Evolutionary conservation across 2,329 filamentous ascomycete species (phyloP), one percentile per base, ranked within the genome.

Genomic region (Phialophora macrospora): DNA sequence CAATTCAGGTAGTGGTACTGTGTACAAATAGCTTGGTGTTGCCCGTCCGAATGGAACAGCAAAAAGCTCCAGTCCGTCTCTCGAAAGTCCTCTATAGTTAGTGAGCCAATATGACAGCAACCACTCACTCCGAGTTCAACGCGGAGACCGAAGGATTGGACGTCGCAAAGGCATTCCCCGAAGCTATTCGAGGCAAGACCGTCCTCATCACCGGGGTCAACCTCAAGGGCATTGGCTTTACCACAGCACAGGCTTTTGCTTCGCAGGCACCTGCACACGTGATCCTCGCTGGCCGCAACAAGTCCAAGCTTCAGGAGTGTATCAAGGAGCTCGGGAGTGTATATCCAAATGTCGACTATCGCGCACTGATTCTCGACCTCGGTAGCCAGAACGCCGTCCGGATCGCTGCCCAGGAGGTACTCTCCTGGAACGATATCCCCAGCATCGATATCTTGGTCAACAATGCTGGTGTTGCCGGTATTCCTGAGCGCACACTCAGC

Each of bases 151-250:
- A 64, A 52, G 65, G 48, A 28, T 58, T 64, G 57, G 65, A 67
- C 2, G 65, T 67, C 46, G 72, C 72, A 8, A 66, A 64, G 9
- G 68, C 62, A 2, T 75, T 74, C 62, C 62, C 71, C 8, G 63
- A 62, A 17, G 48, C 63, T 17, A 73, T 75, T n/a, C 55, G 55
- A 32, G 68, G 68, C 41, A 77, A 77, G 55, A 63, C 67, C 7
- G 70, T 83, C 30, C 73, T 82, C 24, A 76, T 80, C 32, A 81
- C 78, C 8, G 79, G 80, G 14, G 75, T 77, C 17, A 77, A 76
- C 28, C 75, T 74, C 9, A 74, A 74, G 32, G 75, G 74, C 1
- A 74, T 82, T 55, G 80, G 79, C 24, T 74, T 74, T 22, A 66
- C 71, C 30, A 77, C 77, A 28, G 76, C 75, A 14, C 67, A 73